phyloP scores from a whole-genome alignment of 2,329 filamentous ascomycete genomes.

The Cyphellophora attinorum region DNA sequence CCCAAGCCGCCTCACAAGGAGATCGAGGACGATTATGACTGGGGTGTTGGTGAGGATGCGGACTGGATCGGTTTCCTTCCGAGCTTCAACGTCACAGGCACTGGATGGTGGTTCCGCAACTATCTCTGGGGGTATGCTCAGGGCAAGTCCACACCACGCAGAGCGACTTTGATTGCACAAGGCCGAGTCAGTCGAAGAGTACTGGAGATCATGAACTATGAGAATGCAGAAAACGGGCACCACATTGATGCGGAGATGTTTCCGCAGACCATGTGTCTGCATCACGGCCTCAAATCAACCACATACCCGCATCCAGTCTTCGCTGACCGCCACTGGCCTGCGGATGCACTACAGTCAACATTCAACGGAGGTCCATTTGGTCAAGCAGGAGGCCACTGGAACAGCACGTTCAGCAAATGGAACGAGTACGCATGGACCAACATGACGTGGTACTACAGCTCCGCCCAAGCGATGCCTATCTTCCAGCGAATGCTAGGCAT shows the following conservation, averaged over 20 bases:
- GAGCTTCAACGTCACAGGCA: slow-evolving; percentile 66
- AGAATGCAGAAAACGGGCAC: slow-evolving; percentile 58
- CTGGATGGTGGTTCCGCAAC: slow-evolving; percentile 51
- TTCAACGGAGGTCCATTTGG: slow-evolving; percentile 25
- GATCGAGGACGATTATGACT: slow-evolving; percentile 59
- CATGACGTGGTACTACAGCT: slow-evolving; percentile 26
- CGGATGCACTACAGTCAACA: slow-evolving; percentile 20
- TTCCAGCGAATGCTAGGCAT: slow-evolving; percentile 23
- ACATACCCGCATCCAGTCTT: slow-evolving; percentile 71
- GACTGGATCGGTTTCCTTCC: slow-evolving; percentile 66
- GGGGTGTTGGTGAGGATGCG: slow-evolving; percentile 68
- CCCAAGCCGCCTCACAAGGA: slow-evolving; percentile 50
- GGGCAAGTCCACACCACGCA: slow-evolving; percentile 52
- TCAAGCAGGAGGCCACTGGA: slow-evolving; percentile 22
- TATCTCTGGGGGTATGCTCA: slow-evolving; percentile 29
- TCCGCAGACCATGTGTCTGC: slow-evolving; percentile 60
- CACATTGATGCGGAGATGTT: slow-evolving; percentile 77
- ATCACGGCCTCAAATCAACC: slow-evolving; percentile 70
- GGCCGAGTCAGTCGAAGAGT: slow-evolving; percentile 63
- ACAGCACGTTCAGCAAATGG: slow-evolving; percentile 25
- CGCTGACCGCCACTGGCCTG: slow-evolving; percentile 62
- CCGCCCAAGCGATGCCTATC: slow-evolving; percentile 22
- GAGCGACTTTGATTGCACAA: slow-evolving; percentile 70
- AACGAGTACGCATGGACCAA: slow-evolving; percentile 24
- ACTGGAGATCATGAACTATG: slow-evolving; percentile 67